phyloP scores from a whole-genome alignment of 1,284 basidiomycete genomes.

The Xerocomus tenax region DNA sequence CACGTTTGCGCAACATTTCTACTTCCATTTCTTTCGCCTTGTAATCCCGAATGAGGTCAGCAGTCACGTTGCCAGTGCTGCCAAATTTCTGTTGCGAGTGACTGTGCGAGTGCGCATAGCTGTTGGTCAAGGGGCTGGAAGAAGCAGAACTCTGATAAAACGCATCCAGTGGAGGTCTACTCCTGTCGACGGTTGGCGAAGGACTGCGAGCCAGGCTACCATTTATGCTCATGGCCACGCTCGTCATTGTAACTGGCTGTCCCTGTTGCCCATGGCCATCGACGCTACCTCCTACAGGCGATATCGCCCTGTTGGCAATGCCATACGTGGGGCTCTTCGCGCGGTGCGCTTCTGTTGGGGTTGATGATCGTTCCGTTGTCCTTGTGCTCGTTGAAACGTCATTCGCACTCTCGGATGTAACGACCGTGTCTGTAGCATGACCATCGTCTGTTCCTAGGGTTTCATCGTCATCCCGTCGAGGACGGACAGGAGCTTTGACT shows the following conservation, averaged over 20 bases:
- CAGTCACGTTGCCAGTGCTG: constrained; percentile 60
- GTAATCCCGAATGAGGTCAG: constrained; percentile 69
- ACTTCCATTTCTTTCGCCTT: constrained; percentile 77
- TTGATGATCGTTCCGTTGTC: constrained; percentile 44
- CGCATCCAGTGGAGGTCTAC: constrained; percentile 49
- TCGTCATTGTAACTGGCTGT: constrained; percentile 45
- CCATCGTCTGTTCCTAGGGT: constrained; percentile 45
- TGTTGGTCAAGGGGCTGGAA: constrained; percentile 38
- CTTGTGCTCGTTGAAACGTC: constrained; percentile 28
- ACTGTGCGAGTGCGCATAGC: constrained; percentile 21
- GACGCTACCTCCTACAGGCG: constrained; percentile 41
- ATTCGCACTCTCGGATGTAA: constrained; percentile 28
- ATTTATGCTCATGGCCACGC: constrained; percentile 45
- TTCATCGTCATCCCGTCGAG: constrained; percentile 61
- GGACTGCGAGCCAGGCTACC: constrained; percentile 47
- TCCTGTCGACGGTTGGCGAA: constrained; percentile 51
- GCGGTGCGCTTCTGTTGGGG: constrained; percentile 41
- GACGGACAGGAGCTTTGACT: constrained; percentile 50
- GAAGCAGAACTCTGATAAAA: constrained; percentile 50
- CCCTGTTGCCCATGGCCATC: constrained; percentile 29
- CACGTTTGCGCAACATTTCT: constrained; percentile 68
- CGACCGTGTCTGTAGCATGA: constrained; percentile 38
- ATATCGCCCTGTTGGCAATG: constrained; percentile 44
- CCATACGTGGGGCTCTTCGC: constrained; percentile 52
- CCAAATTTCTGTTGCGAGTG: constrained; percentile 37